phyloP scores from a whole-genome alignment of 441 rosid species.

The Arabidopsis lyrata region DNA sequence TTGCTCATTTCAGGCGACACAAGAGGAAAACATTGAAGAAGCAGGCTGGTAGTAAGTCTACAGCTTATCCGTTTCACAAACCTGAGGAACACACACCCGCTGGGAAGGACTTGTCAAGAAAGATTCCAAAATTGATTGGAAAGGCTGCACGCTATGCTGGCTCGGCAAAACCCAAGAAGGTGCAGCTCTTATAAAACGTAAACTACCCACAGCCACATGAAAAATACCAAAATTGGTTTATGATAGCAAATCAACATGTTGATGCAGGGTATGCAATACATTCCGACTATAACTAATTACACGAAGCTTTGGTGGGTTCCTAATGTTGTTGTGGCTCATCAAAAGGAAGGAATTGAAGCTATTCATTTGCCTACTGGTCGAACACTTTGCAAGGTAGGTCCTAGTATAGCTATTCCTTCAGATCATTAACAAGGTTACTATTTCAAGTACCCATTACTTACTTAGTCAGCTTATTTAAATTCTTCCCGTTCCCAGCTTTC shows the following conservation, averaged over 20 bases:
- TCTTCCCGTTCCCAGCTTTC: conserved; percentile 67
- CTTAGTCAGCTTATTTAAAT: conserved; percentile 12
- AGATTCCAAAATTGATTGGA: conserved; percentile 84
- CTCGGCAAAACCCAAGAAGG: conserved; percentile 94
- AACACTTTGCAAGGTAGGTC: conserved; percentile 86
- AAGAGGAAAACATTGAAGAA: conserved; percentile 86
- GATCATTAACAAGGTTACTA: conserved; percentile 16
- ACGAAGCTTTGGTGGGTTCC: conserved; percentile 99
- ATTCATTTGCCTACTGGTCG: conserved; percentile 96
- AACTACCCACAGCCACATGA: not conserved
- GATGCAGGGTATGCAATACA: conserved; percentile 73
- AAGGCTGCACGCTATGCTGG: conserved; percentile 88
- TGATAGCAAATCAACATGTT: conserved; percentile 31
- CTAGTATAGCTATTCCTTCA: conserved; percentile 22
- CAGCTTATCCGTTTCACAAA: conserved; percentile 84
- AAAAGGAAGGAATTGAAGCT: conserved; percentile 98
- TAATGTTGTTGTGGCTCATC: conserved; percentile 96
- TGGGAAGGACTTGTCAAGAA: conserved; percentile 92
- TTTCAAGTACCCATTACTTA: not conserved
- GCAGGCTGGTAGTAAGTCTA: conserved; percentile 74
- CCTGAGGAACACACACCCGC: conserved; percentile 96
- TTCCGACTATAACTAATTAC: conserved; percentile 96
- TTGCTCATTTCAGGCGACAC: conserved; percentile 89
- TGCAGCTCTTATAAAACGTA: conserved; percentile 40
- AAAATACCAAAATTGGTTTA: conserved; percentile 5